Conservation (phyloP, 176 grass and related monocot genomes). For the Zizania latifolia region DNA sequence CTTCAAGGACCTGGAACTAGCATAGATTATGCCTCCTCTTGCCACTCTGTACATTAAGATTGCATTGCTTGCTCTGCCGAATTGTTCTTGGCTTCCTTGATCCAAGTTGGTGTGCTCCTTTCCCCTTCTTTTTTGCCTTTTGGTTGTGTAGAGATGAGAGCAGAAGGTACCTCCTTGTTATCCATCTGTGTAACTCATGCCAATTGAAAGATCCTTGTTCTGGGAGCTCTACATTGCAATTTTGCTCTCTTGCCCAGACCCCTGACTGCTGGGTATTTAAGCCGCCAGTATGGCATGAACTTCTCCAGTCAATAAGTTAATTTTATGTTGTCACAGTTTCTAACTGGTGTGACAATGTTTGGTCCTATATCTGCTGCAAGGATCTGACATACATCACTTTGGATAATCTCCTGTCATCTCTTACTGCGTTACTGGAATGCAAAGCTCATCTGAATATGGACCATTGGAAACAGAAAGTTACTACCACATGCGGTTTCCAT, state of each 20-base stretch:
- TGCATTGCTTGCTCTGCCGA: neutral
- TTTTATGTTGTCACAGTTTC: neutral
- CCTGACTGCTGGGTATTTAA: no score
- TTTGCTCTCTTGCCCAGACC: neutral
- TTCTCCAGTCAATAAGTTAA: neutral
- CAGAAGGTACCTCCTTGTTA: neutral
- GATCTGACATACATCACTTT: neutral
- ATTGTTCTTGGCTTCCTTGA: neutral
- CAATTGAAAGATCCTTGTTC: neutral
- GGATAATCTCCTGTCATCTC: neutral
- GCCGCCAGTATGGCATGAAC: neutral
- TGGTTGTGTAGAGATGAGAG: conserved; percentile 20
- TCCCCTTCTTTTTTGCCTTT: neutral
- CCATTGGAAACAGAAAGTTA: neutral
- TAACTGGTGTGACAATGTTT: neutral
- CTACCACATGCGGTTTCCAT: neutral
- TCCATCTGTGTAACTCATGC: neutral
- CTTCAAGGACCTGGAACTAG: conserved; percentile 56
- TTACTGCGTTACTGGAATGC: neutral
- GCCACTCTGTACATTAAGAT: conserved; percentile 38
- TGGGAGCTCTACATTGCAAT: neutral
- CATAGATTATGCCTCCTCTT: conserved; percentile 3
- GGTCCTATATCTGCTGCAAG: neutral
- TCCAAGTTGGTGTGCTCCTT: conserved; percentile 6
- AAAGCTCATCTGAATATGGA: neutral